Base-by-base conservation (phyloP, 1,284 basidiomycete species). In the Coriolopsis trogii region DNA sequence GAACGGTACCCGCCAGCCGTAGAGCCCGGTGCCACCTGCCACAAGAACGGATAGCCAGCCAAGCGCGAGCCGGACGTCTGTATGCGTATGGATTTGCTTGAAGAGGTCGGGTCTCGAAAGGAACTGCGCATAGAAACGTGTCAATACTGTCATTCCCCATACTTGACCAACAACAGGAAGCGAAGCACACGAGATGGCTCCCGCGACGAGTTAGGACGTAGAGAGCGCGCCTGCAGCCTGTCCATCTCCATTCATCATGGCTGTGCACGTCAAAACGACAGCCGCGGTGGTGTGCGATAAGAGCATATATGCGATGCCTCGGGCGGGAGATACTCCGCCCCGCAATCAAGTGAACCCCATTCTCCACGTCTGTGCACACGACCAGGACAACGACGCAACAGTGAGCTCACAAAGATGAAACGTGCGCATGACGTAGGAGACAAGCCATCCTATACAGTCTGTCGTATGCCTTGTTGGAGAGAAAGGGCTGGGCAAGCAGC, bases 1-100 rank as follows among this genome's bases (percentile, higher is more conserved):
- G 67, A 95, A 96, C n/a, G 89, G 84, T 49, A 88, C 75, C 64
- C 87, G 86, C 71, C 86, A 92, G 37, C 91, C 89, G 64, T 95
- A 95, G 40, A 90, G 74, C 20, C 85, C 87, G n/a, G 90, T 91
- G 5, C 80, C 87, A 28, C 79, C 81, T 26, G 92, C 90, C 18
- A 94, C 78, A 52, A 93, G 76, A 36, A 94, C 89, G 50, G 88
- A 85, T 9, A 86, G 76, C 86, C 91, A 95, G 18, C 93, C 94
- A 12, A 95, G 77, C 0, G 75, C 84, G 41, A 96, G 80, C 39
- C 91, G 84, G 15, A 95, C 85, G 63, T 95, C 93, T 2, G 91
- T 91, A 64, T 96, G 93, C 36, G 84, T 74, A 67, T 93, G 81
- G 43, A 87, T 92, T 66, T 91, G 88, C 54, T 89, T 91, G 76